Percentiles rank a stretch among this genome's conserved stretches.
Evolutionary conservation across 2,329 filamentous ascomycete genomes (phyloP).

Genomic region (Dothideomycetes sp.): DNA sequence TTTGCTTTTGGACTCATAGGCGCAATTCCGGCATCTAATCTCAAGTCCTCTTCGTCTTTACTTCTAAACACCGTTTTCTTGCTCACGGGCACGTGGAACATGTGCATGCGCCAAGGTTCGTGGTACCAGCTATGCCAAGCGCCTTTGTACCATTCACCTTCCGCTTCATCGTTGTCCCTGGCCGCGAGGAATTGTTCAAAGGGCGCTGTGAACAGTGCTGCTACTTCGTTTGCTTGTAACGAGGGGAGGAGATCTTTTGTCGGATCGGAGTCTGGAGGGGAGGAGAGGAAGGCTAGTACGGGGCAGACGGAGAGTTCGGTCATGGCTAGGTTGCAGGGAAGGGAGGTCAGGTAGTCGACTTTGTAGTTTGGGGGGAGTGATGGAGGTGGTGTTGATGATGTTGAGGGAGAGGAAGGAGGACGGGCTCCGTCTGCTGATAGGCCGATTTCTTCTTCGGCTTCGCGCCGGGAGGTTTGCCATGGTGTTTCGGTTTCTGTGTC

Average conservation of each 20-base stretch:
- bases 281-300: slow-evolving; percentile 53
- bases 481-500: slow-evolving; percentile 46
- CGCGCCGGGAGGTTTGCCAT: slow-evolving; percentile 77
- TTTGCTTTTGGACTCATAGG: slow-evolving; percentile 2
- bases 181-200: slow-evolving; percentile 71
- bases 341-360: slow-evolving; percentile 77
- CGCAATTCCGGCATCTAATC: slow-evolving; percentile 12
- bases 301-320: slow-evolving; percentile 43
- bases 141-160: slow-evolving; percentile 74
- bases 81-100: slow-evolving; percentile 79
- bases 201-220: slow-evolving; percentile 83
- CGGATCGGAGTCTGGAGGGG: slow-evolving; percentile 44
- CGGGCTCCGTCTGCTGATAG: slow-evolving; percentile 63
- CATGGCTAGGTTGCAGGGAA: slow-evolving; percentile 52
- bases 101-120: slow-evolving; percentile 74
- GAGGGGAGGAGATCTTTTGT: slow-evolving; percentile 47
- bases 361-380: slow-evolving; percentile 67
- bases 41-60: background rate
- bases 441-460: slow-evolving; percentile 90
- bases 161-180: slow-evolving; percentile 43
- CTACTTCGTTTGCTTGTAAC: slow-evolving; percentile 82
- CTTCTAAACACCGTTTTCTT: slow-evolving; percentile 12
- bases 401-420: too few species aligned
- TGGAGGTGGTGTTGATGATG: too few species aligned
- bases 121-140: slow-evolving; percentile 73